These are phyloP conservation scores for Ganoderma sp. DNA, from an alignment of 1,284 basidiomycete genomes.

Conservation along the genomic window DNA sequence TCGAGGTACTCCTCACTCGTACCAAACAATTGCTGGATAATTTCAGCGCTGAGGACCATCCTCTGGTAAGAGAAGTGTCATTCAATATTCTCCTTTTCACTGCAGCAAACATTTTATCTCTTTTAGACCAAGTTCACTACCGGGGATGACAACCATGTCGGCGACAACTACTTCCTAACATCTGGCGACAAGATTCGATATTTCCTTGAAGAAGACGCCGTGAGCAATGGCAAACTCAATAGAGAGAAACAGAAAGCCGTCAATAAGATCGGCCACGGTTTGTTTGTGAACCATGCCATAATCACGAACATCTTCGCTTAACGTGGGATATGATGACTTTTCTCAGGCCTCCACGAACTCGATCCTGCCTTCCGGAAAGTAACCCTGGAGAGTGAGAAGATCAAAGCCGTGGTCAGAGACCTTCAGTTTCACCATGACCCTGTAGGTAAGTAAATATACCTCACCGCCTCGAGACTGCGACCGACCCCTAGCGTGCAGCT, in stretches of 20 bases:
- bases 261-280: conserved; percentile 87
- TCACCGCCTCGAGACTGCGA: background rate
- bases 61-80: conserved; percentile 59
- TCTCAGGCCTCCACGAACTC: conserved; percentile 76
- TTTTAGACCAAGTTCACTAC: conserved; percentile 88
- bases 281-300: conserved; percentile 41
- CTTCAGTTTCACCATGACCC: conserved; percentile 85
- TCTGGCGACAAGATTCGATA: conserved; percentile 93
- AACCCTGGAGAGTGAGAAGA: conserved; percentile 75
- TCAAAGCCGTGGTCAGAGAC: conserved; percentile 73
- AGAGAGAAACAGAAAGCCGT: conserved; percentile 80
- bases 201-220: conserved; percentile 86
- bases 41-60: conserved; percentile 82
- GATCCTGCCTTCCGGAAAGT: conserved; percentile 82
- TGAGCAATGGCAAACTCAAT: conserved; percentile 70
- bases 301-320: conserved; percentile 3
- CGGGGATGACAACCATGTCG: conserved; percentile 76
- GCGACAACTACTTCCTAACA: conserved; percentile 91
- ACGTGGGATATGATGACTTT: background rate
- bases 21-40: conserved; percentile 76
- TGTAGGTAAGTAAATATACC: conserved; percentile 55
- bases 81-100: background rate
- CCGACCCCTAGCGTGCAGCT: conserved; percentile 49
- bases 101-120: background rate
- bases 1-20: conserved; percentile 67